phyloP scores from a whole-genome alignment of 176 grass and related monocot species.

The Carex scoparia region DNA sequence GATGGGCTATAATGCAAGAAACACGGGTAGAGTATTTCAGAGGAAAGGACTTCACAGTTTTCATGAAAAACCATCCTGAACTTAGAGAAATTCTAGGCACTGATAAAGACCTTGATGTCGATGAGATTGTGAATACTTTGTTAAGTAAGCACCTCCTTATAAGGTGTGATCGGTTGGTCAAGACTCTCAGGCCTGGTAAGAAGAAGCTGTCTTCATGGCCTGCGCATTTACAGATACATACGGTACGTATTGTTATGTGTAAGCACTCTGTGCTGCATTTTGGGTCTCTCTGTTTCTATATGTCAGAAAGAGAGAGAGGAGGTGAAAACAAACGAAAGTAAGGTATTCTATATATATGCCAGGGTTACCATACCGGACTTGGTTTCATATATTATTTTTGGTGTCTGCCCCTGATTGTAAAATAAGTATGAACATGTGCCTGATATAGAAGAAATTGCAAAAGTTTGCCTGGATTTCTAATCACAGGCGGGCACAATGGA shows the following conservation, averaged over 20 bases:
- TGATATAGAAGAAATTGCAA: neutral
- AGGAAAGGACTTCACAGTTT: constrained; percentile 83
- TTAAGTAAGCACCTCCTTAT: constrained; percentile 72
- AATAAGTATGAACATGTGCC: neutral
- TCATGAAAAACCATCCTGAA: constrained; percentile 88
- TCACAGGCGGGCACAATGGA: neutral
- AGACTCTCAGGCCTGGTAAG: constrained; percentile 93
- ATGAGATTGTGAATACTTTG: constrained; percentile 77
- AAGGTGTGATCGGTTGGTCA: constrained; percentile 87
- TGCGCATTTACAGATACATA: constrained; percentile 93
- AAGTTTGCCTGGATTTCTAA: neutral
- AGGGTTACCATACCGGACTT: neutral
- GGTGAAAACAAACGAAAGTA: neutral
- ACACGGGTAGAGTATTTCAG: constrained; percentile 98
- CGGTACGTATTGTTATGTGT: constrained; percentile 37
- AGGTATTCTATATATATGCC: neutral
- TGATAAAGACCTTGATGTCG: constrained; percentile 79
- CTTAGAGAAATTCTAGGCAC: constrained; percentile 65
- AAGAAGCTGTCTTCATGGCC: constrained; percentile 98
- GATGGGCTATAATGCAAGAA: constrained; percentile 99
- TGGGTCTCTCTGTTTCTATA: neutral
- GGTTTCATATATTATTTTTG: neutral
- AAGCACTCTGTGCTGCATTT: neutral
- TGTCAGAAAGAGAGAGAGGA: neutral
- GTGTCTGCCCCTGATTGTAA: neutral